A percentile compares a stretch with the other conserved stretches of the same genome.
Conservation (phyloP, 441 rosid species). For the Gossypium trilobum region DNA sequence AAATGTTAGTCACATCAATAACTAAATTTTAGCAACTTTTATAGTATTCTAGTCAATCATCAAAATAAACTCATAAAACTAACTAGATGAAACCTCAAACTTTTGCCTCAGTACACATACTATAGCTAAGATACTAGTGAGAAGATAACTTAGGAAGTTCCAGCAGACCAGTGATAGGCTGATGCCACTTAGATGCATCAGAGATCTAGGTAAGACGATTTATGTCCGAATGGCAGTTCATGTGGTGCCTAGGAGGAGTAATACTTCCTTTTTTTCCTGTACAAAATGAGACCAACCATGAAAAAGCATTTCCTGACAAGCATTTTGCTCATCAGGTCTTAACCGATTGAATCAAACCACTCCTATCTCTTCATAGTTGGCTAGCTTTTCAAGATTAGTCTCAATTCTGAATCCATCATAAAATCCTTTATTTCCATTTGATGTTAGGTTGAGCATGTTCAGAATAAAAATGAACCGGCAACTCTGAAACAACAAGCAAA, state of each 20-base stretch:
- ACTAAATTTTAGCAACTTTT: background rate
- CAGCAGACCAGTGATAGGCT: background rate
- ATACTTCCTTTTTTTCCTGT: background rate
- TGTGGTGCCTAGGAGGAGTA: background rate
- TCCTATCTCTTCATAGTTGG: background rate
- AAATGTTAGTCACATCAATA: background rate
- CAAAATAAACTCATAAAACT: background rate
- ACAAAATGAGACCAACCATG: background rate
- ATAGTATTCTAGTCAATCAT: background rate
- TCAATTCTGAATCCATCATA: slow-evolving; percentile 1
- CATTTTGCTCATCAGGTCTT: background rate
- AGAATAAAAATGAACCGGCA: background rate
- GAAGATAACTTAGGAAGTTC: slow-evolving; percentile 5
- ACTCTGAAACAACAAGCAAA: background rate
- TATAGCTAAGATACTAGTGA: background rate
- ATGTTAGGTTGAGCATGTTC: background rate
- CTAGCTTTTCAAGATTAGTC: background rate
- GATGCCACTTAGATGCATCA: background rate
- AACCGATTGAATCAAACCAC: slow-evolving; percentile 1
- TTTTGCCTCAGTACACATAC: background rate
- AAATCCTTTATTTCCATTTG: background rate
- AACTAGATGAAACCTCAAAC: background rate
- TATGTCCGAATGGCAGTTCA: background rate
- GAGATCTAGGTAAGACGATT: background rate
- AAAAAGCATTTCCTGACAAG: background rate